Evolutionary conservation across 768 basidiomycete species (phyloP).

Genomic region (Tephrocybe rancida): DNA sequence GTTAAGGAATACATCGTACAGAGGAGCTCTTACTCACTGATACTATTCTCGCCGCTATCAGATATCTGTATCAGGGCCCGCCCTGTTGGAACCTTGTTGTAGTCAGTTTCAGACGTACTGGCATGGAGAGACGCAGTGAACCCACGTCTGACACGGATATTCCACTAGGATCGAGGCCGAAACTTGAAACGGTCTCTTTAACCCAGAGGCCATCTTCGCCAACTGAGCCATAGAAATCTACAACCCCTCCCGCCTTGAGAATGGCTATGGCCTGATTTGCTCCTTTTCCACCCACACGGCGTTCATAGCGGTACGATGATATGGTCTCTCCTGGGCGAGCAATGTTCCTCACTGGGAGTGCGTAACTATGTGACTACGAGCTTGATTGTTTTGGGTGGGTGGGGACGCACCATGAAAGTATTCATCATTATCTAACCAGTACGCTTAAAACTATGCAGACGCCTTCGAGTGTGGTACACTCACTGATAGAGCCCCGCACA

Average conservation of each 20-base stretch:
- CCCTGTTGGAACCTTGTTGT: slow-evolving; percentile 50
- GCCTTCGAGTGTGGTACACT: slow-evolving; percentile 16
- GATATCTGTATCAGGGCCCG: slow-evolving; percentile 64
- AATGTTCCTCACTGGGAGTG: slow-evolving; percentile 49
- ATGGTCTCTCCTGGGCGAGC: slow-evolving; percentile 63
- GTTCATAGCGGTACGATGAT: slow-evolving; percentile 49
- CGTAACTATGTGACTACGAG: too few species aligned
- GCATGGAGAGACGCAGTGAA: slow-evolving; percentile 2
- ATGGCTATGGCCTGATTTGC: slow-evolving; percentile 67
- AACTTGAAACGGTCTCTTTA: slow-evolving; percentile 35
- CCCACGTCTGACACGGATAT: slow-evolving; percentile 43
- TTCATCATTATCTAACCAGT: slow-evolving; percentile 51
- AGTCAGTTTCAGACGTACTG: too few species aligned
- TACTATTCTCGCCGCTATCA: slow-evolving; percentile 61
- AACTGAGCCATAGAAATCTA: slow-evolving; percentile 52
- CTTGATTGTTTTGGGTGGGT: too few species aligned
- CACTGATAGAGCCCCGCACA: slow-evolving; percentile 54
- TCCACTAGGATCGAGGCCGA: slow-evolving; percentile 41
- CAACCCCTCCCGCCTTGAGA: slow-evolving; percentile 49
- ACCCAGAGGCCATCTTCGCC: slow-evolving; percentile 58
- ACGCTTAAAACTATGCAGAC: neutral
- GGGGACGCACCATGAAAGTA: slow-evolving; percentile 50
- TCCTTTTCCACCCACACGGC: slow-evolving; percentile 61
- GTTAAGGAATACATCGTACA: neutral
- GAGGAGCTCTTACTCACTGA: slow-evolving; percentile 39